phyloP scores from a whole-genome alignment of 768 basidiomycete genomes.

The Leccinum variicolor region DNA sequence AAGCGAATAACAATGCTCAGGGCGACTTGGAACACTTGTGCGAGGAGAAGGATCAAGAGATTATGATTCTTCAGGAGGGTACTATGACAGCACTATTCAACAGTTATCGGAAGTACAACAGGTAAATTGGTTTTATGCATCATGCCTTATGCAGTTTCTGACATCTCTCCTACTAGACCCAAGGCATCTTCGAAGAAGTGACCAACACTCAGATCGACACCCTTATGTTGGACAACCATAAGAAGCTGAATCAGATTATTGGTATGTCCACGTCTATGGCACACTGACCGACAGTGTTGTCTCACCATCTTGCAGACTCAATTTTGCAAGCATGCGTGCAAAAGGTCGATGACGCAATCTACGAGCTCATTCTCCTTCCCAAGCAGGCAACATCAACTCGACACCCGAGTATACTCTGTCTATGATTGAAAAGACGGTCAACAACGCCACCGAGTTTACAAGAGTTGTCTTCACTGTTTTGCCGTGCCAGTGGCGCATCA shows the following conservation, averaged over 20 bases:
- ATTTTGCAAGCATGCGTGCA: conserved; percentile 95
- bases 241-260: conserved; percentile 97
- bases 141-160: neutral
- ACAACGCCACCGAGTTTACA: conserved; percentile 96
- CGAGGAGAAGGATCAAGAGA: conserved; percentile 97
- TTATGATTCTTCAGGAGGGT: conserved; percentile 93
- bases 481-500: no score
- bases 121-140: conserved; percentile 40
- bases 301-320: conserved; percentile 60
- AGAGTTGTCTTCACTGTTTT: no score
- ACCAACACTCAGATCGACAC: conserved; percentile 97
- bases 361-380: conserved; percentile 94
- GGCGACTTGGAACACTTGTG: conserved; percentile 77
- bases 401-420: conserved; percentile 98
- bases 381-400: conserved; percentile 93
- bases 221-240: conserved; percentile 92
- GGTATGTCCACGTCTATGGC: conserved; percentile 41
- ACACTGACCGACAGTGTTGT: conserved; percentile 5
- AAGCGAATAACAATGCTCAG: conserved; percentile 70
- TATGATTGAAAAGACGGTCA: conserved; percentile 96
- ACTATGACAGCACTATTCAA: conserved; percentile 87
- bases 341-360: conserved; percentile 96
- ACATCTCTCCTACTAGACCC: conserved; percentile 51
- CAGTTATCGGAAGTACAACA: conserved; percentile 84
- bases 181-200: conserved; percentile 82